Percentiles rank a stretch among this genome's conserved stretches.
Evolutionary conservation across 306 rosid genomes (phyloP).

Genomic region (Ormosia emarginata): DNA sequence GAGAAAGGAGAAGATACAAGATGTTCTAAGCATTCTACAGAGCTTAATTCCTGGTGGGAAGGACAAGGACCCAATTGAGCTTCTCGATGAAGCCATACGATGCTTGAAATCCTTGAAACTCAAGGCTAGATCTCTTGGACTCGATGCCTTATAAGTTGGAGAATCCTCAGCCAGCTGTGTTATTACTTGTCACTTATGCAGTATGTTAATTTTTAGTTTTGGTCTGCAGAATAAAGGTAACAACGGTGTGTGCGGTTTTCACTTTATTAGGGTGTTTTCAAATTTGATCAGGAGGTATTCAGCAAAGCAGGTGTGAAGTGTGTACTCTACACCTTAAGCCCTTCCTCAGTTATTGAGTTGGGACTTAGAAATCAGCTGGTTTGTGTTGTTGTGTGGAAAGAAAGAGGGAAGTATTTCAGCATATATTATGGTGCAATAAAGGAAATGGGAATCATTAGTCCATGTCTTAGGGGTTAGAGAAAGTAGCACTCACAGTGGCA

Average conservation of each 20-base stretch:
- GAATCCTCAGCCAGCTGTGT: not conserved
- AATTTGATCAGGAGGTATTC: not conserved
- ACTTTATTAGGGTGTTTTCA: not conserved
- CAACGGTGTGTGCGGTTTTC: not conserved
- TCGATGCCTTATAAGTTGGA: constrained; percentile 39
- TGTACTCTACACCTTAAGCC: not conserved
- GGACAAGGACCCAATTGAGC: constrained; percentile 66
- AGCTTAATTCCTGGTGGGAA: constrained; percentile 72
- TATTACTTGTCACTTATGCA: not conserved
- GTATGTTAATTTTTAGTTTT: constrained; percentile 12
- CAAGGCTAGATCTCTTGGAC: constrained; percentile 60
- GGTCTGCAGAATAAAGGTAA: constrained; percentile 38
- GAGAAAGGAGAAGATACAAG: constrained; percentile 69
- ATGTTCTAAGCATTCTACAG: constrained; percentile 65
- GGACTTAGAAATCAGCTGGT: constrained; percentile 29
- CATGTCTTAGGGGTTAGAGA: constrained; percentile 57
- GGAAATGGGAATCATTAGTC: constrained; percentile 46
- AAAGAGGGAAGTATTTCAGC: constrained; percentile 7
- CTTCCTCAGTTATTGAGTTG: constrained; percentile 31
- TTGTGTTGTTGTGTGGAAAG: constrained; percentile 19
- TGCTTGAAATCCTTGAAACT: constrained; percentile 68
- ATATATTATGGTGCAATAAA: constrained; percentile 37
- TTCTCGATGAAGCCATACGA: constrained; percentile 82
- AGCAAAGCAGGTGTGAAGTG: not conserved
- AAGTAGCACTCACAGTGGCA: constrained; percentile 55